Evolutionary conservation across 2,329 filamentous ascomycete species (phyloP), one percentile per base, ranked within the genome.

Genomic region (Xylaria sp.): DNA sequence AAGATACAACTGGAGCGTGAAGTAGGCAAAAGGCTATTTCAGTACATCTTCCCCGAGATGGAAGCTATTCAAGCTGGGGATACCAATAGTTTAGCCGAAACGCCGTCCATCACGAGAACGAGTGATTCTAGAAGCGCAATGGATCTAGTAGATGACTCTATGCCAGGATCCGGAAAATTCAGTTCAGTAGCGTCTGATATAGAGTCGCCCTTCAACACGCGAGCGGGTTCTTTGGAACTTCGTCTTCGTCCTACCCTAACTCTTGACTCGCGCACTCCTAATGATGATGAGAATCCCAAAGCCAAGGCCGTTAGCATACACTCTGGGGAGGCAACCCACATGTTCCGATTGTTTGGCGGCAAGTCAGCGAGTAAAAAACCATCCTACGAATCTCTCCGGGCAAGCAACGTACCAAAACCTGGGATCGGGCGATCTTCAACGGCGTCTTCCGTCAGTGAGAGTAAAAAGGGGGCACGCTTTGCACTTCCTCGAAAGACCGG

Each of bases 21-120:
- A 74, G 90, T 97, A 58, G 95, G 94, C 53, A 95, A 97, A 82
- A 93, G 92, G 73, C 84, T 99, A 1, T 97, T 99, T 74, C 94
- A 97, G 81, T 99, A 99, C 80, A 93, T 99, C 74, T 99, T 99
- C 83, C 97, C 96, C 0, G 93, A 92, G 11, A 88, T 93, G 73
- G 90, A 91, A 23, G 83, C 79, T n/a, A 90, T 79, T 81, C 83
- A 81, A 64, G 62, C 67, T 20, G 54, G 63, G 36, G 69, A 74
- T 28, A 83, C 83, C 57, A 80, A 81, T 38, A 87, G 87, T 67
- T 86, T 85, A 53, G 4, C 59, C 42, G 88, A 89, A 63, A 90
- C 89, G 6, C 89, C 90, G 0, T 89, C 90, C 80, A 77, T 85
- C 65, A 65, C 84, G 44, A 86, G 82, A 71, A 87, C 79, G 78